Evolutionary conservation across 306 rosid species (phyloP), one percentile per base, ranked within the genome.

Genomic region (Vachellia pachyceras): DNA sequence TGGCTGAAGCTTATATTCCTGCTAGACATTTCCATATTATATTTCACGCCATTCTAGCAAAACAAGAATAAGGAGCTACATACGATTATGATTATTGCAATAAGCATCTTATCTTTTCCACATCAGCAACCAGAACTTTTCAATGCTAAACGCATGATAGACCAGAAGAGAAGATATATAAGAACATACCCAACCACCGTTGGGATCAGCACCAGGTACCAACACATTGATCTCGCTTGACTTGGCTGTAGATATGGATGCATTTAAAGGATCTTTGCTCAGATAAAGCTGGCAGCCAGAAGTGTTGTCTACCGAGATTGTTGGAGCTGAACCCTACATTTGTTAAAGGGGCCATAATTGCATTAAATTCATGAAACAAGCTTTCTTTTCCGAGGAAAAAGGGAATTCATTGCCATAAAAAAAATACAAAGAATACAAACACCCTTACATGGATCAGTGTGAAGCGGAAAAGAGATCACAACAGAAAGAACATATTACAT

Each of bases 211-310:
- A 66, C 91, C 92, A 58, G 98, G 99, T 71, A 95, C 97, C 89
- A 95, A 70, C 47, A 95, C 90, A 85, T 95, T 95, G 84, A 95
- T 88, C 93, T 93, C 99, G 76, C 99, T 93, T 54, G 99, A 92
- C 89, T 95, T 95, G 39, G 99, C 98, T 74, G 99, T 88, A 69
- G 98, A 92, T 82, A 95, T 81, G 80, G 99, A 89, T 60, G 92
- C 76, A 75, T 79, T 88, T 75, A 95, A 84, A 78, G 99, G 88
- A 77, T 93, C 97, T 82, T 90, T 93, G 91, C 97, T 90, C 76
- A 95, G 83, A 84, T 95, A 95, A 58, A 95, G 85, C 83, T 93
- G 94, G 90, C 97, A 89, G 84, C 99, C 98, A 45, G 91, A 73
- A 50, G 99, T 90, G 79, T 95, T 95, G 85, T 95, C 99, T 73